Percentiles rank a stretch among this genome's conserved stretches.
Conservation (phyloP, 371 early-diverging fungal species). For the Catenaria anguillulae region DNA sequence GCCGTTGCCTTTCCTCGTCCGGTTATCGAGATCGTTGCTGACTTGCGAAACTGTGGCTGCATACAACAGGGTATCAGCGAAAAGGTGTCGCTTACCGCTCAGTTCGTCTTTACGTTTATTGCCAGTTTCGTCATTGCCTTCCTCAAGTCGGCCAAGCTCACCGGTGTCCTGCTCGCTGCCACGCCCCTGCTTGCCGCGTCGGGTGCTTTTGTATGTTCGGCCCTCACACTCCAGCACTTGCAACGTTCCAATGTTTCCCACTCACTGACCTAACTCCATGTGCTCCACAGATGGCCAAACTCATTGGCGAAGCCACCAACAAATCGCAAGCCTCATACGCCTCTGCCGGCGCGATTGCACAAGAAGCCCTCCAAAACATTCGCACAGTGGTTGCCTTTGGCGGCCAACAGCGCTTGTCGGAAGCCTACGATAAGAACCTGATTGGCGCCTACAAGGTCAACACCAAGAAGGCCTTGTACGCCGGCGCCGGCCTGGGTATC, state of each 20-base stretch:
- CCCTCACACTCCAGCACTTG: neutral
- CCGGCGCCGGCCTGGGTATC: constrained; percentile 22
- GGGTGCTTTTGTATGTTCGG: no score
- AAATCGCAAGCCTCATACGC: constrained; percentile 38
- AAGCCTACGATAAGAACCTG: constrained; percentile 36
- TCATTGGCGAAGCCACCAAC: constrained; percentile 16
- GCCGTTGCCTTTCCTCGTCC: constrained; percentile 19
- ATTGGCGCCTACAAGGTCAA: neutral
- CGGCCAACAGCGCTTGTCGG: constrained; percentile 49
- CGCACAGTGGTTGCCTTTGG: constrained; percentile 78
- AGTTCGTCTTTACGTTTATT: constrained; percentile 56
- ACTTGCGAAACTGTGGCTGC: no score
- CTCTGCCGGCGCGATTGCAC: constrained; percentile 61
- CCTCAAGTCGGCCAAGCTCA: constrained; percentile 65
- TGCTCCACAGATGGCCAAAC: constrained; percentile 15
- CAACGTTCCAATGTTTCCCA: no score
- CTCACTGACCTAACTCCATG: no score
- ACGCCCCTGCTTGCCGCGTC: constrained; percentile 20
- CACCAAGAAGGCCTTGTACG: constrained; percentile 31
- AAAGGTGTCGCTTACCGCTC: constrained; percentile 59
- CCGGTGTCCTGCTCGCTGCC: constrained; percentile 60
- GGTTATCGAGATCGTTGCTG: constrained; percentile 55
- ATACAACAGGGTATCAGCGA: constrained; percentile 66
- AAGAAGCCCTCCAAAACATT: constrained; percentile 70
- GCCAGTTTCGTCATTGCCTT: constrained; percentile 58